Evolutionary conservation across 2,329 filamentous ascomycete genomes (phyloP).

Genomic region (Nemania sp.): DNA sequence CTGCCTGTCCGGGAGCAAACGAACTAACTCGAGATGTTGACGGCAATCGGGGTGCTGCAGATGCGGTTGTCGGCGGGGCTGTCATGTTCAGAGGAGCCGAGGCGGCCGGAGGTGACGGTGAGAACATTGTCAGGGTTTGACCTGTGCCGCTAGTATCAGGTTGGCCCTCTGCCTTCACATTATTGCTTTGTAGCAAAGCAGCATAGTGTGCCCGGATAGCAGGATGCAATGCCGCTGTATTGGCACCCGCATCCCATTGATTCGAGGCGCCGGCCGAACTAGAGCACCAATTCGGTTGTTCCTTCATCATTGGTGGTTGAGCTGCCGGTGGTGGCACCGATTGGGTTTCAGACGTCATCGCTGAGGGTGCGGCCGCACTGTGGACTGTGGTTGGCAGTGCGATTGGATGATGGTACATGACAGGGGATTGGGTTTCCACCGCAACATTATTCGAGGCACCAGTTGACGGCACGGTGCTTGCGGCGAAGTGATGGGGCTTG

Average conservation of each 20-base stretch:
- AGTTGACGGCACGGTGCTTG: slow-evolving; percentile 10
- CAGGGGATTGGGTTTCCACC: slow-evolving; percentile 1
- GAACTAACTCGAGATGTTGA: slow-evolving; percentile 12
- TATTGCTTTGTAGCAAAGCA: slow-evolving; percentile 36
- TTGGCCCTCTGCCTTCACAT: slow-evolving; percentile 24
- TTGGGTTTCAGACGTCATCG: not conserved
- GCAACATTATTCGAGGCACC: not conserved
- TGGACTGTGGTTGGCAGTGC: slow-evolving; percentile 6
- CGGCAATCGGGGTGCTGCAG: not conserved
- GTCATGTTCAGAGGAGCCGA: not conserved
- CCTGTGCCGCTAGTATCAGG: slow-evolving; percentile 1
- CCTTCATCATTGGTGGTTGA: slow-evolving; percentile 5
- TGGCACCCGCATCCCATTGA: slow-evolving; percentile 24
- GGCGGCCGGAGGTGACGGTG: slow-evolving; percentile 2
- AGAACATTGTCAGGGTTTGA: slow-evolving; percentile 12
- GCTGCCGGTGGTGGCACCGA: slow-evolving; percentile 10
- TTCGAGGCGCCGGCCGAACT: slow-evolving; percentile 4
- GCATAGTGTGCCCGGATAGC: slow-evolving; percentile 41
- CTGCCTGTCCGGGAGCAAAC: slow-evolving; percentile 1
- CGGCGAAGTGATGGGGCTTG: slow-evolving; percentile 24
- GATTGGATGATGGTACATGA: not conserved
- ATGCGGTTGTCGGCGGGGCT: slow-evolving; percentile 3
- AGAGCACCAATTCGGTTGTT: slow-evolving; percentile 13
- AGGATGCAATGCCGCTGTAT: slow-evolving; percentile 35
- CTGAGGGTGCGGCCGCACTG: slow-evolving; percentile 1